These are phyloP conservation scores for Hypholoma sublateritium DNA, from an alignment of 768 basidiomycete genomes.

Conservation along the genomic window DNA sequence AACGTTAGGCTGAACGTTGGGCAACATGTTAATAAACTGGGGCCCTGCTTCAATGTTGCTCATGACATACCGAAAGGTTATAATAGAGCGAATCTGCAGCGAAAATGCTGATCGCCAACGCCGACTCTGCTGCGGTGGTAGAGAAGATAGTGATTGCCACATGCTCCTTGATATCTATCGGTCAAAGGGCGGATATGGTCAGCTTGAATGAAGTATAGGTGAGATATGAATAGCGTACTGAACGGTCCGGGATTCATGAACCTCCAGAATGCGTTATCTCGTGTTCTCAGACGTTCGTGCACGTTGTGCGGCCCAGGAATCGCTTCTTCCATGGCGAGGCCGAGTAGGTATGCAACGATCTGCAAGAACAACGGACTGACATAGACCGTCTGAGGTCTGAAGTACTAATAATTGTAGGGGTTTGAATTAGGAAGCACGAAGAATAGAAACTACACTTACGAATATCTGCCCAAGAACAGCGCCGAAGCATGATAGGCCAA, in stretches of 20 bases:
- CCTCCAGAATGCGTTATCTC: conserved; percentile 43
- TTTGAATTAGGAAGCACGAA: background rate
- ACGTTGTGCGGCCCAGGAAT: conserved; percentile 34
- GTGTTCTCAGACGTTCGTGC: conserved; percentile 25
- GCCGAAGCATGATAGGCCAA: conserved; percentile 58
- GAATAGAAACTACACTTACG: conserved; percentile 24
- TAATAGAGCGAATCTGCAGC: conserved; percentile 54
- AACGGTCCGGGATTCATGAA: conserved; percentile 65
- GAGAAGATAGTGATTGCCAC: conserved; percentile 63
- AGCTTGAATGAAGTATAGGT: background rate
- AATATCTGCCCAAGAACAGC: conserved; percentile 51
- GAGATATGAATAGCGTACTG: conserved; percentile 35
- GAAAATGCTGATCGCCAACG: conserved; percentile 58
- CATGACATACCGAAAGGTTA: conserved; percentile 31
- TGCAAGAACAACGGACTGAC: conserved; percentile 52
- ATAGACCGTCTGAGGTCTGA: conserved; percentile 49
- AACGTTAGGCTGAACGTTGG: conserved; percentile 31
- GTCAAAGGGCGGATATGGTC: background rate
- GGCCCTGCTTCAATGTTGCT: background rate
- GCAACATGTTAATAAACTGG: background rate
- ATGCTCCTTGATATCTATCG: conserved; percentile 52
- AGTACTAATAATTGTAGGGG: conserved; percentile 35
- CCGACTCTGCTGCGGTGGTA: conserved; percentile 57
- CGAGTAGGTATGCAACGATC: conserved; percentile 53
- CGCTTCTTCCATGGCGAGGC: conserved; percentile 41